These are phyloP conservation scores for Sarocladium oryzae DNA, from an alignment of 2,329 filamentous ascomycete genomes.

Conservation along the genomic window DNA sequence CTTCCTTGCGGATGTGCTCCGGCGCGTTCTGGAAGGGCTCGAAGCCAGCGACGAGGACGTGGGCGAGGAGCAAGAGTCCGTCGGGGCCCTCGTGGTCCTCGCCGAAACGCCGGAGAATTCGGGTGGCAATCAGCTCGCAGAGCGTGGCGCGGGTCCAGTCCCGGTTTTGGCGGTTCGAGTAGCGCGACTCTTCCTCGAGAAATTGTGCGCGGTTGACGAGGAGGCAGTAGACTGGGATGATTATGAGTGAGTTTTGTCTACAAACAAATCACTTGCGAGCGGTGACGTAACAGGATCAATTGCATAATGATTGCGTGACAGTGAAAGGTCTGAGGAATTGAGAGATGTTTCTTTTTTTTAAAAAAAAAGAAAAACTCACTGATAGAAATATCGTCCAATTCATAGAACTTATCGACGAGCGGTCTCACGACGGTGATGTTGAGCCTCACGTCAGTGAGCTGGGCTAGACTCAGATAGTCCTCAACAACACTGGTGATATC, in stretches of 20 bases:
- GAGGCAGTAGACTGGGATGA: slow-evolving; percentile 63
- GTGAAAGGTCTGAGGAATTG: no score
- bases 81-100: slow-evolving; percentile 67
- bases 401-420: slow-evolving; percentile 76
- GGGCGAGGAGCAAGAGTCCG: slow-evolving; percentile 66
- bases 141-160: slow-evolving; percentile 70
- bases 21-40: slow-evolving; percentile 82
- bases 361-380: slow-evolving; percentile 34
- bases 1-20: slow-evolving; percentile 54
- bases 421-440: slow-evolving; percentile 75
- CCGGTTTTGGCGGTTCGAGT: slow-evolving; percentile 74
- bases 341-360: background rate
- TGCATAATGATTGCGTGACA: no score
- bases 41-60: slow-evolving; percentile 77
- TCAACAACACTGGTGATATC: slow-evolving; percentile 59
- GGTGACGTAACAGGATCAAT: no score
- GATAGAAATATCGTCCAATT: slow-evolving; percentile 72
- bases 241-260: slow-evolving; percentile 9
- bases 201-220: slow-evolving; percentile 79
- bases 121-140: slow-evolving; percentile 74
- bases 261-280: background rate
- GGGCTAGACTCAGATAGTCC: slow-evolving; percentile 61
- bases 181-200: slow-evolving; percentile 67
- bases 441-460: slow-evolving; percentile 74
- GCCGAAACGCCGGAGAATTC: slow-evolving; percentile 70